These are phyloP conservation scores for Komagataella ulmi DNA, from an alignment of 805 yeast species.

Conservation along the genomic window DNA sequence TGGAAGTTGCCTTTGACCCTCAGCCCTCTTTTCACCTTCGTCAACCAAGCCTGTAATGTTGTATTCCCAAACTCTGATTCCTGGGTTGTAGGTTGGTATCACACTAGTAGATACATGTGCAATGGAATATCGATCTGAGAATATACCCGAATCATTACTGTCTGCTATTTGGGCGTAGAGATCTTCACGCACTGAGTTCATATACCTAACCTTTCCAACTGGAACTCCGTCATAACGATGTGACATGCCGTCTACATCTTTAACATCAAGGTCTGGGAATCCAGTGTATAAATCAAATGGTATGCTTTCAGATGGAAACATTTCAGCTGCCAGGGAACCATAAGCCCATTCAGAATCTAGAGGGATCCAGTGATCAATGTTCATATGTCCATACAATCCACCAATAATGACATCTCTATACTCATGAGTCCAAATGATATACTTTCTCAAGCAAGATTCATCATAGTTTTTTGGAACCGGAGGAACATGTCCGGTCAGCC, in stretches of 20 bases:
- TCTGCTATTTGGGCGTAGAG: slow-evolving; percentile 38
- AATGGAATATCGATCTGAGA: slow-evolving; percentile 50
- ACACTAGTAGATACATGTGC: slow-evolving; percentile 63
- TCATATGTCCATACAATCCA: slow-evolving; percentile 83
- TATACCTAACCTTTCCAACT: slow-evolving; percentile 47
- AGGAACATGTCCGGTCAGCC: slow-evolving; percentile 85
- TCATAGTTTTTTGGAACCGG: slow-evolving; percentile 73
- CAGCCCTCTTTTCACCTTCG: not conserved
- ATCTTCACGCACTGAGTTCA: slow-evolving; percentile 40
- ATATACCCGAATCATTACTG: slow-evolving; percentile 24
- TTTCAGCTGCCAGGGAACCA: slow-evolving; percentile 8
- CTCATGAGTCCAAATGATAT: slow-evolving; percentile 71
- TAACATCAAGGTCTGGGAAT: slow-evolving; percentile 8
- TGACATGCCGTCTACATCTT: slow-evolving; percentile 7
- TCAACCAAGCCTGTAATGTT: slow-evolving; percentile 45
- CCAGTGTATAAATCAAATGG: not conserved
- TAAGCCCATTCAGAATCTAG: slow-evolving; percentile 61
- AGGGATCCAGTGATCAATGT: slow-evolving; percentile 75
- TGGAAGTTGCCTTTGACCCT: slow-evolving; percentile 19
- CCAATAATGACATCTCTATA: slow-evolving; percentile 77
- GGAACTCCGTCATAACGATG: slow-evolving; percentile 51
- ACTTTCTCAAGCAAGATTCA: slow-evolving; percentile 58
- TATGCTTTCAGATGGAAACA: not conserved
- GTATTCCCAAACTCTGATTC: slow-evolving; percentile 78
- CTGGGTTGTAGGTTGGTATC: slow-evolving; percentile 78